These are phyloP conservation scores for Monosporascus sp. DNA, from an alignment of 2,329 filamentous ascomycete genomes.

Conservation along the genomic window DNA sequence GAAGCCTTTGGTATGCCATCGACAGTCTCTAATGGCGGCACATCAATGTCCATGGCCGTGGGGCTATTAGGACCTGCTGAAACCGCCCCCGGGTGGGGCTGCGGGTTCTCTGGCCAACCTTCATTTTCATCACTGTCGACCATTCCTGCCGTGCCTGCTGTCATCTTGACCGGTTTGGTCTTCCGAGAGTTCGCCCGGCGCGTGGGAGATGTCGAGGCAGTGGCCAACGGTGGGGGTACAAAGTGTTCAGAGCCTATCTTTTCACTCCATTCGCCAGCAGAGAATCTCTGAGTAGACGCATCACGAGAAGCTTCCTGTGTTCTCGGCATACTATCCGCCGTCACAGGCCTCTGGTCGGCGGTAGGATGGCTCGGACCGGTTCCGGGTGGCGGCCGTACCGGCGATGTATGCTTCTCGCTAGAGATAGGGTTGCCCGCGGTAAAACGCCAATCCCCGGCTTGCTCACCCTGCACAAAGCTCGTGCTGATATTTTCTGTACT, in stretches of 20 bases:
- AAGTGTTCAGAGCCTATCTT: constrained; percentile 52
- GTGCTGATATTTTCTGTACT: constrained; percentile 60
- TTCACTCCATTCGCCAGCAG: constrained; percentile 48
- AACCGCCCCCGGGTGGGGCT: constrained; percentile 12
- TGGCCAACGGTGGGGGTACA: constrained; percentile 37
- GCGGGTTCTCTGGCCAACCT: constrained; percentile 26
- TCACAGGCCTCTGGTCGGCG: constrained; percentile 21
- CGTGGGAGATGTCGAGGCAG: constrained; percentile 39
- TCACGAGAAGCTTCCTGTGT: constrained; percentile 19
- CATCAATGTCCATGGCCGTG: constrained; percentile 62
- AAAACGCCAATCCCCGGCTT: constrained; percentile 43
- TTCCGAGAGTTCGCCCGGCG: constrained; percentile 51
- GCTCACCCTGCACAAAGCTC: constrained; percentile 49
- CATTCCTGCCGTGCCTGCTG: constrained; percentile 37
- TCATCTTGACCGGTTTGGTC: constrained; percentile 51
- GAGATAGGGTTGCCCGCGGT: constrained; percentile 39
- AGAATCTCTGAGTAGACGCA: constrained; percentile 33
- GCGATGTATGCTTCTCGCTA: constrained; percentile 21
- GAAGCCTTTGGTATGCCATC: constrained; percentile 19
- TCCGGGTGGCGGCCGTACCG: constrained; percentile 33
- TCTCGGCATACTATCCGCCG: constrained; percentile 14
- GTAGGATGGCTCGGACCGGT: constrained; percentile 35
- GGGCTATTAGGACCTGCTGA: constrained; percentile 37
- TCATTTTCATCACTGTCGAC: constrained; percentile 42
- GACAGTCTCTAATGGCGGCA: constrained; percentile 33